Evolutionary conservation across 768 basidiomycete species (phyloP).

Genomic region (Saitozyma podzolica): DNA sequence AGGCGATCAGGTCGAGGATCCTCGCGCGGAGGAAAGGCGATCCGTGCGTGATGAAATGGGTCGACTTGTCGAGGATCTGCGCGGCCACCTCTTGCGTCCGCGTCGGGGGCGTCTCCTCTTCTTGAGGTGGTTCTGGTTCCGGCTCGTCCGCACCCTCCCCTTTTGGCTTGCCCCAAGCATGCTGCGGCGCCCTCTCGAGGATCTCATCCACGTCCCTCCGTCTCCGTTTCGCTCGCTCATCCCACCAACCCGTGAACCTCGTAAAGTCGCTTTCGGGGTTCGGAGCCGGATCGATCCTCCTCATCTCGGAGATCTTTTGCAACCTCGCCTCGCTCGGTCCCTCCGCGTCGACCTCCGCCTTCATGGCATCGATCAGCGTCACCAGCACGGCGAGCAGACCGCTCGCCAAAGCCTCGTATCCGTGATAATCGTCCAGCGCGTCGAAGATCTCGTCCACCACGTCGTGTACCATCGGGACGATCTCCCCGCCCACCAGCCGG

Average conservation of each 20-base stretch:
- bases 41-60: conserved; percentile 86
- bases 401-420: conserved; percentile 81
- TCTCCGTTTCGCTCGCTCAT: conserved; percentile 27
- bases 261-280: conserved; percentile 37
- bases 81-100: conserved; percentile 73
- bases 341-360: conserved; percentile 45
- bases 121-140: conserved; percentile 41
- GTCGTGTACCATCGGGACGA: conserved; percentile 86
- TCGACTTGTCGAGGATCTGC: conserved; percentile 80
- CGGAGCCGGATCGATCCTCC: conserved; percentile 34
- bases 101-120: conserved; percentile 60
- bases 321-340: conserved; percentile 21
- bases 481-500: conserved; percentile 77
- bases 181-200: conserved; percentile 44
- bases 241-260: conserved; percentile 67
- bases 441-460: conserved; percentile 98
- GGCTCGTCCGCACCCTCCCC: conserved; percentile 46
- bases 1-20: conserved; percentile 71
- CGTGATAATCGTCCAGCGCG: conserved; percentile 91
- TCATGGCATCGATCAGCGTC: conserved; percentile 79
- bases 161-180: conserved; percentile 32
- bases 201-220: conserved; percentile 35
- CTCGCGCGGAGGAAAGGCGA: conserved; percentile 82
- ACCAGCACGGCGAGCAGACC: conserved; percentile 82
- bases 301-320: conserved; percentile 17